These are phyloP conservation scores for Sporopachydermia cereana DNA, from an alignment of 1,139 yeast species.

Conservation along the genomic window DNA sequence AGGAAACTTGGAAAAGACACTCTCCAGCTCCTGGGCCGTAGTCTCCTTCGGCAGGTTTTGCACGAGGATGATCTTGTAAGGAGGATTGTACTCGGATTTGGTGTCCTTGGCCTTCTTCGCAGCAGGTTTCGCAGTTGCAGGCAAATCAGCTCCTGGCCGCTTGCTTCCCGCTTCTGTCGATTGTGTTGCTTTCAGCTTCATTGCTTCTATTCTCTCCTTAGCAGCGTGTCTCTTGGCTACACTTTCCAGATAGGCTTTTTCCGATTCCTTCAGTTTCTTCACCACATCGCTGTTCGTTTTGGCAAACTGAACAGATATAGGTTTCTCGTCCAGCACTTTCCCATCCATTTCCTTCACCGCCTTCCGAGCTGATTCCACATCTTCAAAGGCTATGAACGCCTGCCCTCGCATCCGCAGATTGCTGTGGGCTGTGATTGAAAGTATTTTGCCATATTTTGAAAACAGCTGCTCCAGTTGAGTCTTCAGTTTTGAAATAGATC, in stretches of 20 bases:
- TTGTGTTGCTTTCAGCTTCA: constrained; percentile 9
- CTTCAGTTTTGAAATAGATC: constrained; percentile 41
- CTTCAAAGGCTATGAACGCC: constrained; percentile 64
- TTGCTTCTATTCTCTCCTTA: constrained; percentile 18
- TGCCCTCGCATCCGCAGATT: constrained; percentile 67
- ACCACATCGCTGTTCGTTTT: constrained; percentile 37
- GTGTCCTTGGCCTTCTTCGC: constrained; percentile 17
- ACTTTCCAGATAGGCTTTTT: constrained; percentile 21
- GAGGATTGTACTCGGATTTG: constrained; percentile 26
- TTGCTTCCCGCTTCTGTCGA: constrained; percentile 17
- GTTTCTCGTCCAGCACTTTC: constrained; percentile 39
- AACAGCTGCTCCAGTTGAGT: constrained; percentile 32
- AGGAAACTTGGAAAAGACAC: constrained; percentile 33
- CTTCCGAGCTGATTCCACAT: constrained; percentile 30
- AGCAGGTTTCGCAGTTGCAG: constrained; percentile 6
- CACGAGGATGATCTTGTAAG: constrained; percentile 57
- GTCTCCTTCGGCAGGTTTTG: constrained; percentile 48
- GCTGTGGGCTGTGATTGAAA: constrained; percentile 47
- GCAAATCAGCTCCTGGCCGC: constrained; percentile 6
- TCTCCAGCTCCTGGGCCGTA: constrained; percentile 31
- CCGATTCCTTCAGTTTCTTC: constrained; percentile 19
- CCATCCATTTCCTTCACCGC: constrained; percentile 40
- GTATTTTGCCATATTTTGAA: constrained; percentile 35
- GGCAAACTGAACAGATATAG: constrained; percentile 35
- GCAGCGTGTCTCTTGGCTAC: constrained; percentile 21